Evolutionary conservation across 495 filamentous ascomycete genomes (phyloP).

Genomic region (Penicillium lagena): DNA sequence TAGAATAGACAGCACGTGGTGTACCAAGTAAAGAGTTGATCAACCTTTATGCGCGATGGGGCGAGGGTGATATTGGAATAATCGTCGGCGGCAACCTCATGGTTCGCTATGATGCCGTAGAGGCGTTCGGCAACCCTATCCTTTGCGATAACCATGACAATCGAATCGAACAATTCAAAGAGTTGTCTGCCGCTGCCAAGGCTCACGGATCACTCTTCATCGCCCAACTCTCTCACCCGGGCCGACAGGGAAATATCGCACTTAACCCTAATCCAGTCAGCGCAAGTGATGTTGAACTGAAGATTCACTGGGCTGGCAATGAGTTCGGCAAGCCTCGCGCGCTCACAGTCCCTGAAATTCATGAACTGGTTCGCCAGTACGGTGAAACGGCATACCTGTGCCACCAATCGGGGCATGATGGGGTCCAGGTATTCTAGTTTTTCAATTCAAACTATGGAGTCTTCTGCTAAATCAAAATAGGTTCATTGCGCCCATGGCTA

Average conservation of each 20-base stretch:
- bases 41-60: conserved; percentile 43
- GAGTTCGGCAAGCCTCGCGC: too few species aligned
- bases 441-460: too few species aligned
- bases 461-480: too few species aligned
- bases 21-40: too few species aligned
- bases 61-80: conserved; percentile 48
- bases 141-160: conserved; percentile 42
- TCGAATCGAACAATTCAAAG: conserved; percentile 53
- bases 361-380: too few species aligned
- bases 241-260: conserved; percentile 44
- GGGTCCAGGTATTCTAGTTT: too few species aligned
- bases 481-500: too few species aligned
- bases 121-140: conserved; percentile 51
- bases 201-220: conserved; percentile 48
- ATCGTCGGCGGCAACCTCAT: conserved; percentile 60
- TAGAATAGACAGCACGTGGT: too few species aligned
- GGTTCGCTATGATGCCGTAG: conserved; percentile 53
- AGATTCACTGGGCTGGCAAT: conserved; percentile 1
- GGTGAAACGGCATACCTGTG: too few species aligned
- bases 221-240: conserved; percentile 57
- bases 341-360: too few species aligned
- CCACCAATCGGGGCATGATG: too few species aligned
- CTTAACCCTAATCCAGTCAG: conserved; percentile 52
- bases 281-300: conserved; percentile 54
- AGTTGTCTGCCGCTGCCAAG: conserved; percentile 43